phyloP scores from a whole-genome alignment of 2,329 filamentous ascomycete genomes.

The Aureobasidium lini region DNA sequence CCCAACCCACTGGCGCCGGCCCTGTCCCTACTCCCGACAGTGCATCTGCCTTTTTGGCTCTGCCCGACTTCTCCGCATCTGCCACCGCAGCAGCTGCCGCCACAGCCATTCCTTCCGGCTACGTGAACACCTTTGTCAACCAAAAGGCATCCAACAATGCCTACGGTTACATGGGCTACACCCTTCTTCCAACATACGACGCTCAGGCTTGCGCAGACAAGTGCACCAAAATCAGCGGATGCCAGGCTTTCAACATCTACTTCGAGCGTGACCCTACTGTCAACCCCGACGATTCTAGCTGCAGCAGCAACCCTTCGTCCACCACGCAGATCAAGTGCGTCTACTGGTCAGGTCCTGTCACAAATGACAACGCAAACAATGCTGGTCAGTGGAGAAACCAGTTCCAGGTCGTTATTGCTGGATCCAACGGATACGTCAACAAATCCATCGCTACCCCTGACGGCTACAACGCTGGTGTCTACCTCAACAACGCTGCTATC shows the following conservation, averaged over 20 bases:
- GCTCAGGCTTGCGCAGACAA: constrained; percentile 11
- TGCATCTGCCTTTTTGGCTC: constrained; percentile 13
- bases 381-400: constrained; percentile 25
- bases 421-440: constrained; percentile 33
- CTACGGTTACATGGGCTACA: constrained; percentile 22
- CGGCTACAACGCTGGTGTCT: constrained; percentile 24
- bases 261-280: constrained; percentile 30
- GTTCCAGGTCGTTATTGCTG: constrained; percentile 38
- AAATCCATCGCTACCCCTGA: constrained; percentile 20
- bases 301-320: constrained; percentile 29
- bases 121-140: constrained; percentile 16
- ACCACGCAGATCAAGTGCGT: constrained; percentile 27
- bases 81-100: constrained; percentile 16
- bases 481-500: constrained; percentile 22
- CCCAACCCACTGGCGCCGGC: constrained; percentile 27
- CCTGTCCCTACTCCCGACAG: constrained; percentile 17
- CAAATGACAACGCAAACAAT: constrained; percentile 26
- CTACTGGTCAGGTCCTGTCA: constrained; percentile 27
- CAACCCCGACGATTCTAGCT: constrained; percentile 25
- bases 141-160: constrained; percentile 13
- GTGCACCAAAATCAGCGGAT: constrained; percentile 17
- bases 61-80: constrained; percentile 13
- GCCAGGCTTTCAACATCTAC: constrained; percentile 19
- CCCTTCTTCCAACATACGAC: constrained; percentile 12
- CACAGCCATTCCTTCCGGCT: constrained; percentile 16